phyloP scores from a whole-genome alignment of 2,329 filamentous ascomycete species.

The Chaetomiaceae sp. region DNA sequence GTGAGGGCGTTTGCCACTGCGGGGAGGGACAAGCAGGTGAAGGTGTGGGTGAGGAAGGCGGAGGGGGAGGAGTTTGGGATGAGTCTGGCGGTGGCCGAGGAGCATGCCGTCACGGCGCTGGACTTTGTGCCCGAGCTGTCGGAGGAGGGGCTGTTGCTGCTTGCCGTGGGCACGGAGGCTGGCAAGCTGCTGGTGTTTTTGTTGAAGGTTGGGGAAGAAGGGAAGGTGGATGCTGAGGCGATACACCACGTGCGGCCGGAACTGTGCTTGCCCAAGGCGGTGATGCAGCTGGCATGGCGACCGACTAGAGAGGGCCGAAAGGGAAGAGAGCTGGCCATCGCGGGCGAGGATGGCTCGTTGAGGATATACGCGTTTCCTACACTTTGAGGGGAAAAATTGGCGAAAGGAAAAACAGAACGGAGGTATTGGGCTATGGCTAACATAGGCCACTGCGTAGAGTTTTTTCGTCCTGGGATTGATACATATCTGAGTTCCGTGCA shows the following conservation, averaged over 20 bases:
- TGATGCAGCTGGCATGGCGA: conserved; percentile 65
- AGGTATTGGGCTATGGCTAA: background rate
- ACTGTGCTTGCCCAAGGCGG: conserved; percentile 56
- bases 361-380: conserved; percentile 40
- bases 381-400: conserved; percentile 8
- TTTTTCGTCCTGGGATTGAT: background rate
- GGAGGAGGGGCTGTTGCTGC: conserved; percentile 30
- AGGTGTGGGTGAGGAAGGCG: conserved; percentile 53
- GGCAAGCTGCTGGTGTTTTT: conserved; percentile 41
- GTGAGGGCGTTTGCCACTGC: conserved; percentile 69
- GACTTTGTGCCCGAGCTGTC: conserved; percentile 49
- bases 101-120: conserved; percentile 62
- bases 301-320: conserved; percentile 34
- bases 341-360: conserved; percentile 56
- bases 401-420: background rate
- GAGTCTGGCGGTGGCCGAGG: conserved; percentile 46
- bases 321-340: conserved; percentile 41
- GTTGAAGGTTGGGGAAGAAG: conserved; percentile 33
- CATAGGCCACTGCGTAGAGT: background rate
- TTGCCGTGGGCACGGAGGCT: conserved; percentile 54
- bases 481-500: no score
- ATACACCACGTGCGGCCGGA: conserved; percentile 32
- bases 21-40: conserved; percentile 79
- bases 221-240: conserved; percentile 29
- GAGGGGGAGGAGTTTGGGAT: conserved; percentile 43